Evolutionary conservation across 164 flowering plant species (phyloP).

Genomic region (Cinnamomum chago): DNA sequence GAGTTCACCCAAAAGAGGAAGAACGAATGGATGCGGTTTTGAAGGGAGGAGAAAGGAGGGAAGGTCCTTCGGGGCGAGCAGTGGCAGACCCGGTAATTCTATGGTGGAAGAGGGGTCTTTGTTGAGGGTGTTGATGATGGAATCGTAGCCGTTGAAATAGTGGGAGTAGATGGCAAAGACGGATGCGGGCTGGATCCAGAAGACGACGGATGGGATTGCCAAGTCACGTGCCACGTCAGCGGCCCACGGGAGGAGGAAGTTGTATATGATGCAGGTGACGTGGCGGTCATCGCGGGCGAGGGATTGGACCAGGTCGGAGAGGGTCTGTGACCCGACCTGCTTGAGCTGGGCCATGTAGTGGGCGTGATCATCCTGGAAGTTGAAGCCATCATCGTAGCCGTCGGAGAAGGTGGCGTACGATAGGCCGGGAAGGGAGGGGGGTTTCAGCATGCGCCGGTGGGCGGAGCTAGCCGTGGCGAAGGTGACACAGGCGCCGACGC

Average conservation of each 20-base stretch:
- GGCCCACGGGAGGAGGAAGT: conserved; percentile 33
- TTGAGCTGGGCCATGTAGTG: conserved; percentile 16
- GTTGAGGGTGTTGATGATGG: conserved; percentile 9
- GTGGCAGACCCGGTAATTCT: conserved; percentile 34
- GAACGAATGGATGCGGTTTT: background rate
- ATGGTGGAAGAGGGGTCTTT: background rate
- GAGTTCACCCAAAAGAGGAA: conserved; percentile 20
- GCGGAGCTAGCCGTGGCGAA: conserved; percentile 26
- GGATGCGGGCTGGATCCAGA: conserved; percentile 36
- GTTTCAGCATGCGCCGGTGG: background rate
- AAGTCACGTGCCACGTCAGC: conserved; percentile 28
- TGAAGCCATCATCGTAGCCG: conserved; percentile 22
- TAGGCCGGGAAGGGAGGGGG: conserved; percentile 1
- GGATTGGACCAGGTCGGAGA: conserved; percentile 8
- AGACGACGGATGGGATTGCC: conserved; percentile 25
- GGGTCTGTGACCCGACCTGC: conserved; percentile 13
- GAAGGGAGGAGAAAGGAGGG: conserved; percentile 30
- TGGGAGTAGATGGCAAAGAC: conserved; percentile 26
- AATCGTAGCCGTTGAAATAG: conserved; percentile 20
- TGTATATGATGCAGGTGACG: conserved; percentile 29
- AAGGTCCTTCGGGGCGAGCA: conserved; percentile 18
- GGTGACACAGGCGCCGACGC: conserved; percentile 28
- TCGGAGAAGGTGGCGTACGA: conserved; percentile 25
- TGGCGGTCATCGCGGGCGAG: conserved; percentile 9
- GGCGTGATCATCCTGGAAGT: background rate